phyloP scores from a whole-genome alignment of 352 stramenopile species.

The Globisporangium cylindrosporum region DNA sequence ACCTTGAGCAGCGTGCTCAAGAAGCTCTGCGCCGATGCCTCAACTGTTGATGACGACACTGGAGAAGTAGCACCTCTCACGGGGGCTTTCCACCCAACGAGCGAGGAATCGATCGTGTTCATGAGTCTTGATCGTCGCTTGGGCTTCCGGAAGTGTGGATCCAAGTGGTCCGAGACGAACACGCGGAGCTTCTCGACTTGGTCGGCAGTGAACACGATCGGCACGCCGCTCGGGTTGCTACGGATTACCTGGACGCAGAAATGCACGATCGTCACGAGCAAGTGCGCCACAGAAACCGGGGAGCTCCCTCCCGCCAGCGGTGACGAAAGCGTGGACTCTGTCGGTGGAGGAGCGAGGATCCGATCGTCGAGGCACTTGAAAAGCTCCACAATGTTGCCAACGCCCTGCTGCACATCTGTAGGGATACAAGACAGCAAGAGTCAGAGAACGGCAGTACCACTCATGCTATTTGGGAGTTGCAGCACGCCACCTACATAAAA shows the following conservation, averaged over 20 bases:
- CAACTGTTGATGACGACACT: background rate
- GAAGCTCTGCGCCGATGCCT: background rate
- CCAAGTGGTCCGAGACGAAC: slow-evolving; percentile 27
- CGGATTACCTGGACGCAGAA: slow-evolving; percentile 17
- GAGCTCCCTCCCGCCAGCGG: slow-evolving; percentile 9
- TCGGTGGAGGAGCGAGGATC: slow-evolving; percentile 5
- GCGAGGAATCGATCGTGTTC: background rate
- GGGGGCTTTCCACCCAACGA: background rate
- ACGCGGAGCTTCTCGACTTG: slow-evolving; percentile 32
- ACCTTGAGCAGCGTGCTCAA: background rate
- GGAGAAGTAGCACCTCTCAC: background rate
- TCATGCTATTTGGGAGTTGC: background rate
- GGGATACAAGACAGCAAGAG: background rate
- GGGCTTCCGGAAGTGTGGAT: background rate
- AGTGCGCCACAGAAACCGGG: background rate
- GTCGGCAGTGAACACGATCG: slow-evolving; percentile 22
- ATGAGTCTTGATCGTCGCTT: slow-evolving; percentile 4
- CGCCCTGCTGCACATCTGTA: slow-evolving; percentile 49
- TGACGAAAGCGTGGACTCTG: slow-evolving; percentile 4
- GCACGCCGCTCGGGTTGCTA: slow-evolving; percentile 2
- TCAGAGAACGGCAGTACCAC: background rate
- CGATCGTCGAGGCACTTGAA: slow-evolving; percentile 50
- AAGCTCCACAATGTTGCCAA: slow-evolving; percentile 54
- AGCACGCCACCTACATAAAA: slow-evolving; percentile 33
- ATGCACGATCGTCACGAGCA: slow-evolving; percentile 8